Evolutionary conservation across 1,284 basidiomycete species (phyloP).

Genomic region (Prillingera fragicola): DNA sequence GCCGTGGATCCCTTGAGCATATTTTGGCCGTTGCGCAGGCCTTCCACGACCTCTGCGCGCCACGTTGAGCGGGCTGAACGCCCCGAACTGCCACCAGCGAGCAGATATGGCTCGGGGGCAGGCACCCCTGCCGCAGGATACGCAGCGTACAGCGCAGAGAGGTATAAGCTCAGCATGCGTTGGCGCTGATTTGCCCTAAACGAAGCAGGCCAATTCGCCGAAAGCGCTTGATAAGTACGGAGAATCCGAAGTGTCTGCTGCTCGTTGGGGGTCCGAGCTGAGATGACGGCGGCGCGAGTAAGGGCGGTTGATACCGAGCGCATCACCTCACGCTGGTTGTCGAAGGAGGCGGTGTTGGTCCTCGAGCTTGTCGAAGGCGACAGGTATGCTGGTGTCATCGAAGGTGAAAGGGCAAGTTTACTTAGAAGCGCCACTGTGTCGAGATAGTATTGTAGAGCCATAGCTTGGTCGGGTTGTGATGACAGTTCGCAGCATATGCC

Average conservation of each 20-base stretch:
- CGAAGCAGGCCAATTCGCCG: constrained; percentile 63
- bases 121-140: constrained; percentile 42
- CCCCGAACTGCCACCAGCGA: constrained; percentile 20
- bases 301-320: constrained; percentile 42
- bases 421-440: constrained; percentile 22
- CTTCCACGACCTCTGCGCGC: constrained; percentile 59
- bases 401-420: constrained; percentile 18
- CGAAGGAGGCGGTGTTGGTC: constrained; percentile 21
- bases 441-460: constrained; percentile 33
- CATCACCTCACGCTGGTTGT: constrained; percentile 39
- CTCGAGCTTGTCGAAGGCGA: constrained; percentile 5
- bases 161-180: constrained; percentile 61
- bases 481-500: constrained; percentile 39
- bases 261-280: constrained; percentile 32
- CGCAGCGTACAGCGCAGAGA: constrained; percentile 60
- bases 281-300: constrained; percentile 46
- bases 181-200: constrained; percentile 70
- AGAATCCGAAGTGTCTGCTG: constrained; percentile 53
- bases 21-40: constrained; percentile 63
- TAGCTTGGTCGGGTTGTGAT: constrained; percentile 13
- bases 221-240: constrained; percentile 60
- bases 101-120: constrained; percentile 18
- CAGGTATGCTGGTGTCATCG: constrained; percentile 26
- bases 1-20: constrained; percentile 61
- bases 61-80: constrained; percentile 54